phyloP scores from a whole-genome alignment of 768 basidiomycete species.

The Kwoniella shandongensis region DNA sequence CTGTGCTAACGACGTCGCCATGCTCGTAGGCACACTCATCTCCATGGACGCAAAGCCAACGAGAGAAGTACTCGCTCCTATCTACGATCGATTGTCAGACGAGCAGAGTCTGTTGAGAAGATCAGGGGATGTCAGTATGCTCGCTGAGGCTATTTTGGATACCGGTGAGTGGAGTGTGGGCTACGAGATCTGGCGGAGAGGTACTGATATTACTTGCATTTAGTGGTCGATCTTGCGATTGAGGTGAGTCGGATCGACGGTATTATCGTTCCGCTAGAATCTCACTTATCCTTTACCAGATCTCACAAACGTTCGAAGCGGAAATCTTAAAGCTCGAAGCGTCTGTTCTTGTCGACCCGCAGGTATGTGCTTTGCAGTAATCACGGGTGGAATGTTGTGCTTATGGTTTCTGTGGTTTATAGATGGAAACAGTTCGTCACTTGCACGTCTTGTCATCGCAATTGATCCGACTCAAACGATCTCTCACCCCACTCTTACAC shows the following conservation, averaged over 20 bases:
- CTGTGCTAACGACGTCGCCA: not conserved
- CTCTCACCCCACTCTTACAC: constrained; percentile 45
- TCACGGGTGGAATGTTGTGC: too few relatives aligned
- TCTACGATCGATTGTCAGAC: constrained; percentile 48
- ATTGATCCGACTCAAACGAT: constrained; percentile 49
- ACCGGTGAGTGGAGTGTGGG: constrained; percentile 31
- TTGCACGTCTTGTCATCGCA: constrained; percentile 52
- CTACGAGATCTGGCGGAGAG: not conserved
- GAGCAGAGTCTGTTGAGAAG: constrained; percentile 45
- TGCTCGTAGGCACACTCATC: constrained; percentile 49
- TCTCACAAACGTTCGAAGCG: constrained; percentile 51
- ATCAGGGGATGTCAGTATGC: constrained; percentile 52
- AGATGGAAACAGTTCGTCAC: constrained; percentile 52
- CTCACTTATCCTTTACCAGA: too few relatives aligned
- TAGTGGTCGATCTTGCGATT: constrained; percentile 49
- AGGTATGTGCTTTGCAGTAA: constrained; percentile 15
- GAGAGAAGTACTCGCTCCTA: constrained; percentile 44
- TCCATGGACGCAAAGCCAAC: constrained; percentile 36
- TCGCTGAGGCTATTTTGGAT: constrained; percentile 50
- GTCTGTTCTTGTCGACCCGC: constrained; percentile 48
- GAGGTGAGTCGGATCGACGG: constrained; percentile 25
- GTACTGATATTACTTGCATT: not conserved
- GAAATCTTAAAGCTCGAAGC: constrained; percentile 53
- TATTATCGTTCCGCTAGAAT: too few relatives aligned
- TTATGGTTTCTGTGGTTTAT: not conserved